Evolutionary conservation across 257 asterid species (phyloP), one percentile per base, ranked within the genome.

Genomic region (Ehretia macrophylla): DNA sequence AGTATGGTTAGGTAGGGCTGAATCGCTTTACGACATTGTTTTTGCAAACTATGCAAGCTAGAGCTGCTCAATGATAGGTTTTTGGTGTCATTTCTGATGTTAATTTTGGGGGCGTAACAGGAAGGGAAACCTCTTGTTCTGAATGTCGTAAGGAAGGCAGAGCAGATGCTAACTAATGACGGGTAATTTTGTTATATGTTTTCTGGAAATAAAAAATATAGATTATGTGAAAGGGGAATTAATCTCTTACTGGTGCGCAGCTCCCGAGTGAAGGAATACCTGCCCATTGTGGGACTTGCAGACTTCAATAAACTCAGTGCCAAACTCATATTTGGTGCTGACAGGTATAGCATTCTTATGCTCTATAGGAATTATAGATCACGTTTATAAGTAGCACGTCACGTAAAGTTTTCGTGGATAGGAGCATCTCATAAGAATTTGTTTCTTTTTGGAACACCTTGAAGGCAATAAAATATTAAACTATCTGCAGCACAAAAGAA

Each of bases 71-170:
- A 42, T 14, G 12, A 10, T 2, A 42, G 14, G 12, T 60, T 32
- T 21, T 9, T 14, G 32, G 17, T 59, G 13, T 9, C 12, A 44
- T 37, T 5, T 17, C 23, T 40, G 51, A 50, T 60, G 11, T 17
- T 21, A 59, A 50, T 56, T 49, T 32, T 71, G 49, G 8, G 55
- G 63, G 19, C 56, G 45, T 39, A 55, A 62, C 86, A 93, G 96
- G 99, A 93, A 83, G 99, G 99, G 47, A 93, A 88, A 65, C 97
- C 99, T 70, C 97, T 93, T 64, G 94, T 93, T 48, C 61, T 93
- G 76, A 89, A 84, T 78, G 99, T 93, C 60, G 99, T 89, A 46
- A 86, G 96, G 57, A 67, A 67, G 76, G 97, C 97, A 49, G 99
- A 93, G 79, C 91, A 79, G 65, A 78, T 68, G 58, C 79, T 89